phyloP scores from a whole-genome alignment of 2,329 filamentous ascomycete species.

The Verticillium klebahnii region DNA sequence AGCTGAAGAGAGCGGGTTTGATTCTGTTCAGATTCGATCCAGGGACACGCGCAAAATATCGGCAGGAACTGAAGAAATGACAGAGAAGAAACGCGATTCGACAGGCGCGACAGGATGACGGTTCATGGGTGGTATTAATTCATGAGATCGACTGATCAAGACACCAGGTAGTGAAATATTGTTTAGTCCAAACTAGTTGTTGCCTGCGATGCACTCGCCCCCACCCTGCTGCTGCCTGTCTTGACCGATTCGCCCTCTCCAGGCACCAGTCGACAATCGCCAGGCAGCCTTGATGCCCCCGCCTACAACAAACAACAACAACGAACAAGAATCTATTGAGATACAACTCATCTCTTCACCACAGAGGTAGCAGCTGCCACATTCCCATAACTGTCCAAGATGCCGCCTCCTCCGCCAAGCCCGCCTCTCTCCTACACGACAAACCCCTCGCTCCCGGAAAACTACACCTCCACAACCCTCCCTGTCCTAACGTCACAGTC shows the following conservation, averaged over 20 bases:
- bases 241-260: neutral
- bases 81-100: neutral
- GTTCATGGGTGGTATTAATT: too few species aligned
- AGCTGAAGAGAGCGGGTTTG: conserved; percentile 1
- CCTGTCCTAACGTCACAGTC: neutral
- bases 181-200: neutral
- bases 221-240: neutral
- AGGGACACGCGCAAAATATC: neutral
- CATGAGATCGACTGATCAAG: too few species aligned
- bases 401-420: conserved; percentile 10
- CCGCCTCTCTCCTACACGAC: conserved; percentile 10
- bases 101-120: neutral
- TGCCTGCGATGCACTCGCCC: neutral
- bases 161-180: neutral
- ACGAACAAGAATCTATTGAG: too few species aligned
- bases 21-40: conserved; percentile 3
- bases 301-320: neutral
- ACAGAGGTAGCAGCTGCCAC: too few species aligned
- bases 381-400: neutral
- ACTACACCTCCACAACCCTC: conserved; percentile 6
- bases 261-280: neutral
- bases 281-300: neutral
- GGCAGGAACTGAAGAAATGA: neutral
- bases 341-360: too few species aligned
- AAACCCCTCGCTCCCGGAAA: neutral